phyloP scores from a whole-genome alignment of 2,329 filamentous ascomycete species.

The Colletotrichum plurivorum region DNA sequence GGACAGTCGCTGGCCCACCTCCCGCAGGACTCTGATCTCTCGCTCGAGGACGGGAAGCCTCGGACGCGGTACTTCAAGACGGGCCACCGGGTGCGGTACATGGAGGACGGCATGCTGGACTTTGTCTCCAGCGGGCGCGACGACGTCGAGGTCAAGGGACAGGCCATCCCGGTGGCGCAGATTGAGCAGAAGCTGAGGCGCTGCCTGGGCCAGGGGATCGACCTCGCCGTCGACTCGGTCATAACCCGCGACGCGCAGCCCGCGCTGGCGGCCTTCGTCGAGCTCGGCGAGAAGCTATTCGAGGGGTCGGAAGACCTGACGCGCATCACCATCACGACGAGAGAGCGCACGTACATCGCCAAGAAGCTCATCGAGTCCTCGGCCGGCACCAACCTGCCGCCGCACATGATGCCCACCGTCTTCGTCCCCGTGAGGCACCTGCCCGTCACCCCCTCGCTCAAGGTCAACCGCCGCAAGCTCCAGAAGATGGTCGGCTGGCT shows the following conservation, averaged over 20 bases:
- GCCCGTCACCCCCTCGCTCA: constrained; percentile 64
- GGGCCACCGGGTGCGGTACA: constrained; percentile 64
- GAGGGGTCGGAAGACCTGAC: constrained; percentile 55
- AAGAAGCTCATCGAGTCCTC: constrained; percentile 60
- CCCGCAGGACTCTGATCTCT: constrained; percentile 41
- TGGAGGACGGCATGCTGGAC: constrained; percentile 63
- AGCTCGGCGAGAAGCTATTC: constrained; percentile 58
- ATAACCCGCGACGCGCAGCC: constrained; percentile 59
- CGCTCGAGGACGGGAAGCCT: constrained; percentile 44
- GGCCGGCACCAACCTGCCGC: constrained; percentile 55
- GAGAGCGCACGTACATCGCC: constrained; percentile 59
- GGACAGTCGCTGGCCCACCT: constrained; percentile 48
- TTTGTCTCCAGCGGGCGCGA: constrained; percentile 62
- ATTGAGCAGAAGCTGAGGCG: constrained; percentile 61
- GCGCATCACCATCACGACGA: constrained; percentile 55
- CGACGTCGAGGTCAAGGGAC: constrained; percentile 56
- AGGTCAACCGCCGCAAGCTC: constrained; percentile 64
- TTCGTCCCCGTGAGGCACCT: constrained; percentile 64
- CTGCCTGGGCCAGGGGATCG: constrained; percentile 61
- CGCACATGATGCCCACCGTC: constrained; percentile 60
- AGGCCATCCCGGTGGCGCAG: constrained; percentile 56
- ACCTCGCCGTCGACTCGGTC: constrained; percentile 64
- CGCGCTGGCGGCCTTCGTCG: constrained; percentile 64
- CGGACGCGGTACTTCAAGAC: constrained; percentile 62
- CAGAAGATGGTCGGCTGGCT: constrained; percentile 60